Evolutionary conservation across 192 early-diverging fungal species (phyloP).

Genomic region (Coemansia sp.): DNA sequence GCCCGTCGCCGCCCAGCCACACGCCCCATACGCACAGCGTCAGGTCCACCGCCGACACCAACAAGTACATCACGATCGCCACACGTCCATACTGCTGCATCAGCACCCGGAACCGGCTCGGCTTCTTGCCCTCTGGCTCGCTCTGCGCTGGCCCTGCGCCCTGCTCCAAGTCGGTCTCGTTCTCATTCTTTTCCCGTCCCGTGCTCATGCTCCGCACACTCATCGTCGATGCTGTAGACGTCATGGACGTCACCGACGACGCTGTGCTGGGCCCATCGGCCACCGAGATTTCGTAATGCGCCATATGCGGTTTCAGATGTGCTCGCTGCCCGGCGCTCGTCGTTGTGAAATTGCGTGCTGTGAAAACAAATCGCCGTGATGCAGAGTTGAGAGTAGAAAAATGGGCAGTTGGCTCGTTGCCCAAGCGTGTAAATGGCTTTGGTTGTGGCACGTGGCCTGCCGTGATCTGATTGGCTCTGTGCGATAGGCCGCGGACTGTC

Average conservation of each 20-base stretch:
- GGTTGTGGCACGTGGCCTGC: background rate
- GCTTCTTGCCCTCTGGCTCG: slow-evolving; percentile 41
- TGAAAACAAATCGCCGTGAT: slow-evolving; percentile 3
- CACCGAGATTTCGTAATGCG: slow-evolving; percentile 44
- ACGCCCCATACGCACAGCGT: slow-evolving; percentile 53
- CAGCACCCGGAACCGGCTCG: slow-evolving; percentile 45
- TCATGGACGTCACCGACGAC: slow-evolving; percentile 35
- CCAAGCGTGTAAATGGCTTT: slow-evolving; percentile 3
- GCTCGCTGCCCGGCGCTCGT: slow-evolving; percentile 8
- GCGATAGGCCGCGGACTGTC: background rate
- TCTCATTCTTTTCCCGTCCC: slow-evolving; percentile 14
- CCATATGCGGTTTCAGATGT: slow-evolving; percentile 9
- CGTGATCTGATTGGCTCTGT: slow-evolving; percentile 10
- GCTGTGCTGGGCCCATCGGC: slow-evolving; percentile 16
- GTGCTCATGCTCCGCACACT: slow-evolving; percentile 37
- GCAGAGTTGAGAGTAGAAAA: slow-evolving; percentile 5
- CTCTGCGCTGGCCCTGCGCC: slow-evolving; percentile 3
- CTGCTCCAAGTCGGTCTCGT: slow-evolving; percentile 19
- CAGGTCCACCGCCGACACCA: slow-evolving; percentile 51
- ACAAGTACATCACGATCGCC: slow-evolving; percentile 46
- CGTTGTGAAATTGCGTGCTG: slow-evolving; percentile 1
- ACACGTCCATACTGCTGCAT: slow-evolving; percentile 57
- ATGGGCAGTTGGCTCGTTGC: slow-evolving; percentile 1
- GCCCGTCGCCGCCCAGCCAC: slow-evolving; percentile 52
- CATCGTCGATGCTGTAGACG: slow-evolving; percentile 32